Evolutionary conservation across 495 filamentous ascomycete genomes (phyloP).

Genomic region (Penicillium canescens): DNA sequence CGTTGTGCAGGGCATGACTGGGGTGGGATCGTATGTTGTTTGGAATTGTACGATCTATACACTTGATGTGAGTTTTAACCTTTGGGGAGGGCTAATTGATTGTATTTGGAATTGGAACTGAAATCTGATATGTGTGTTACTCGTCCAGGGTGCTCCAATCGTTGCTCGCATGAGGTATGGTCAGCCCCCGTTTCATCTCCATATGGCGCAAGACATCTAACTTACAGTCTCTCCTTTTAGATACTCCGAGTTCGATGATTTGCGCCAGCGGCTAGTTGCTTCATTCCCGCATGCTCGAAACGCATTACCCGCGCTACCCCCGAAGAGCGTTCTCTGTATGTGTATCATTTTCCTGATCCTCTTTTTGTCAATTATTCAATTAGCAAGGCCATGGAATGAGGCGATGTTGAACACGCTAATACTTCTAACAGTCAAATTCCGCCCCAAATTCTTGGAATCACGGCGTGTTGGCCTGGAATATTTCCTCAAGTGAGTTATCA

Average conservation of each 20-base stretch:
- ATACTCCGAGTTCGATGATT: constrained; percentile 72
- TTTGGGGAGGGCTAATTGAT: background rate
- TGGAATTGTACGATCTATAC: constrained; percentile 74
- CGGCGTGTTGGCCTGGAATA: constrained; percentile 66
- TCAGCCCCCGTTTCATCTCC: background rate
- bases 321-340: constrained; percentile 71
- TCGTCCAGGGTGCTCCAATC: constrained; percentile 56
- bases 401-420: background rate
- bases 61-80: constrained; percentile 56
- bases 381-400: no score
- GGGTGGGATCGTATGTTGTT: constrained; percentile 70
- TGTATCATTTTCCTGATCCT: background rate
- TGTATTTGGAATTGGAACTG: constrained; percentile 10
- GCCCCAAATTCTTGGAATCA: constrained; percentile 66
- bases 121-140: constrained; percentile 15
- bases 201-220: no score
- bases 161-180: constrained; percentile 59
- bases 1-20: constrained; percentile 61
- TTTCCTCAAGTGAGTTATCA: constrained; percentile 64
- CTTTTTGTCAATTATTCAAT: no score
- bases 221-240: constrained; percentile 27
- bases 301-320: constrained; percentile 65
- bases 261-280: constrained; percentile 55
- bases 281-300: constrained; percentile 67
- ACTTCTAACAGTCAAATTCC: constrained; percentile 59